Conservation (phyloP, 2,329 filamentous ascomycete species). For the Gyromitra esculenta region DNA sequence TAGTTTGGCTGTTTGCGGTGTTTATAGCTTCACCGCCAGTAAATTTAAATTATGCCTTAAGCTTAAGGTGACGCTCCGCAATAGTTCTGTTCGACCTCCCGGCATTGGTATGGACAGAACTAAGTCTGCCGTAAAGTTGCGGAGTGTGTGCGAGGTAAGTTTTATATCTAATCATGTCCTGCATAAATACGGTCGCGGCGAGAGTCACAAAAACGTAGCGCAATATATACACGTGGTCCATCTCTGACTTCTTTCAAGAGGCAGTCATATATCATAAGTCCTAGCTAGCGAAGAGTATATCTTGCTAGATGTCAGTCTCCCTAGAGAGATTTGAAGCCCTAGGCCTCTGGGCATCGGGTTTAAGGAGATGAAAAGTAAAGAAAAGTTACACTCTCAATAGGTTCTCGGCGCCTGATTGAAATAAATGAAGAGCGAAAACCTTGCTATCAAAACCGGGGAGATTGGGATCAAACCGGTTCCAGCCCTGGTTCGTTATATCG, state of each 20-base stretch:
- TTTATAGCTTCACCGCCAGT: too few relatives aligned
- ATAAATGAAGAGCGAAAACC: neutral
- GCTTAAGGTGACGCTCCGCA: too few relatives aligned
- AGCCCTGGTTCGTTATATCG: neutral
- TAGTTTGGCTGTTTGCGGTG: too few relatives aligned
- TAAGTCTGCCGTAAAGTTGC: too few relatives aligned
- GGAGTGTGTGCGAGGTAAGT: too few relatives aligned
- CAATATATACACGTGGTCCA: neutral
- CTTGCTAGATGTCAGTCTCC: neutral
- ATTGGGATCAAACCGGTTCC: neutral
- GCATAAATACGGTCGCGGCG: too few relatives aligned
- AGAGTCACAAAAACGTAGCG: neutral
- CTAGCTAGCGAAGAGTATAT: neutral
- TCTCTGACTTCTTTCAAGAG: neutral
- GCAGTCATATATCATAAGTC: neutral
- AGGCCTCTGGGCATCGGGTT: neutral
- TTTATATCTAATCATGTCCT: too few relatives aligned
- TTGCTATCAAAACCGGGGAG: neutral
- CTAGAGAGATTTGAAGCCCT: neutral
- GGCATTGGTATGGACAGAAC: too few relatives aligned
- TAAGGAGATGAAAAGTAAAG: neutral
- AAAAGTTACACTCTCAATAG: neutral
- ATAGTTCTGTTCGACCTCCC: too few relatives aligned
- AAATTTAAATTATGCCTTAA: too few relatives aligned
- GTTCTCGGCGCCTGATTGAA: neutral